These are phyloP conservation scores for Pulveroboletus sp. DNA, from an alignment of 768 basidiomycete species.

Conservation along the genomic window DNA sequence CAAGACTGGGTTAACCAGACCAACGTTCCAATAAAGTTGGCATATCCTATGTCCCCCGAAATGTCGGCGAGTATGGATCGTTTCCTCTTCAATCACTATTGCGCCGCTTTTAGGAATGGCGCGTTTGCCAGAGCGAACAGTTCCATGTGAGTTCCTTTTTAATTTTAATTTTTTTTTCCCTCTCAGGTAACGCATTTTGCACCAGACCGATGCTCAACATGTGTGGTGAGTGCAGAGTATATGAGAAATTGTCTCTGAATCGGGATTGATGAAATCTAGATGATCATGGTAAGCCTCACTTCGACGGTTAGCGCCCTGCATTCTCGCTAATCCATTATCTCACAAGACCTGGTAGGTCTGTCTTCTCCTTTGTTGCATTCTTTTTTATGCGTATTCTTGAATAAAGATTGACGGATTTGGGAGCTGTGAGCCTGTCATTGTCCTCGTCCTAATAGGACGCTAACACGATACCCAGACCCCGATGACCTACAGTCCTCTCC, in stretches of 20 bases:
- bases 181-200: constrained; percentile 1
- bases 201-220: constrained; percentile 85
- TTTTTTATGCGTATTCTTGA: background rate
- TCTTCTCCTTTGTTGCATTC: background rate
- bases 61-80: constrained; percentile 77
- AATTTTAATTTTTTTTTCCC: too few relatives aligned
- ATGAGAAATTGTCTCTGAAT: background rate
- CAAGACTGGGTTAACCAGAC: constrained; percentile 76
- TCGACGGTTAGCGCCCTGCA: background rate
- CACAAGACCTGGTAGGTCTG: constrained; percentile 45
- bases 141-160: constrained; percentile 61
- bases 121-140: constrained; percentile 91
- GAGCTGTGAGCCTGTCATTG: constrained; percentile 55
- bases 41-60: constrained; percentile 62
- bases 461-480: constrained; percentile 52
- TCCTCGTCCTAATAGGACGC: background rate
- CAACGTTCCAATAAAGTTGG: constrained; percentile 58
- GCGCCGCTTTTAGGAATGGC: constrained; percentile 78
- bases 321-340: constrained; percentile 12
- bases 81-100: constrained; percentile 91
- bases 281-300: constrained; percentile 63
- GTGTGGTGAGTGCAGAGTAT: constrained; percentile 52
- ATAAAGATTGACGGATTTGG: constrained; percentile 77
- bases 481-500: constrained; percentile 73
- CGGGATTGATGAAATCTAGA: constrained; percentile 39